Percentiles rank a stretch among this genome's conserved stretches.
These are phyloP conservation scores for Russula sp. DNA, from an alignment of 768 basidiomycete species.

Conservation along the genomic window DNA sequence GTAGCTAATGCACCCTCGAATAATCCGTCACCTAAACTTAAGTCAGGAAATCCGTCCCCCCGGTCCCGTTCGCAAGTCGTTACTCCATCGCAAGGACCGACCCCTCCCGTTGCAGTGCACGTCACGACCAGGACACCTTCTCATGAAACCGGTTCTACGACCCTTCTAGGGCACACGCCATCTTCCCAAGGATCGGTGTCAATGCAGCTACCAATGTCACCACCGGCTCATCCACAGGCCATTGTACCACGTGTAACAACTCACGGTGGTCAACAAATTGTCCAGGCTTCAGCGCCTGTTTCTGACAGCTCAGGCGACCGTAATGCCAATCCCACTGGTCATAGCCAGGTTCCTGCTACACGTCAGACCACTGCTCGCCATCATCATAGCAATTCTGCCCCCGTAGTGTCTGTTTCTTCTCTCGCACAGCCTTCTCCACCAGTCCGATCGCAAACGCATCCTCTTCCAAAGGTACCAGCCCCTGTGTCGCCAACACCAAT, in stretches of 20 bases:
- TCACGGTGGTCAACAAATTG: constrained; percentile 1
- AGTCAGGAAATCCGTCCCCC: constrained; percentile 18
- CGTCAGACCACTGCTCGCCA: constrained; percentile 19
- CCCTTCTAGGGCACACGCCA: constrained; percentile 19
- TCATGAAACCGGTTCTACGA: constrained; percentile 22
- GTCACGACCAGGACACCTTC: constrained; percentile 18
- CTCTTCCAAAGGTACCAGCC: background rate
- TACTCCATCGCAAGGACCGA: constrained; percentile 8
- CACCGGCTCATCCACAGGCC: constrained; percentile 11
- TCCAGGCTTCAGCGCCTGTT: background rate
- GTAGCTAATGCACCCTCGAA: constrained; percentile 14
- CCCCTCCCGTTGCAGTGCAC: constrained; percentile 8
- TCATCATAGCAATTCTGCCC: constrained; percentile 14
- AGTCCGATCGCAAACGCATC: constrained; percentile 16
- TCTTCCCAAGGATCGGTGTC: constrained; percentile 19
- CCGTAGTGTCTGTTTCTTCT: constrained; percentile 8
- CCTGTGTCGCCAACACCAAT: constrained; percentile 16
- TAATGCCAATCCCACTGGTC: background rate
- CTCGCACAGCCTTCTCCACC: background rate
- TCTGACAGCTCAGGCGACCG: constrained; percentile 1
- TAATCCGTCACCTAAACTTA: constrained; percentile 19
- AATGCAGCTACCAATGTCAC: constrained; percentile 10
- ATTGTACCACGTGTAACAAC: background rate
- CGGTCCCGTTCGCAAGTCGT: constrained; percentile 16
- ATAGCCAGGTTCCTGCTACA: background rate